phyloP scores from a whole-genome alignment of 805 yeast species.

The Wickerhamiella slavikovae region DNA sequence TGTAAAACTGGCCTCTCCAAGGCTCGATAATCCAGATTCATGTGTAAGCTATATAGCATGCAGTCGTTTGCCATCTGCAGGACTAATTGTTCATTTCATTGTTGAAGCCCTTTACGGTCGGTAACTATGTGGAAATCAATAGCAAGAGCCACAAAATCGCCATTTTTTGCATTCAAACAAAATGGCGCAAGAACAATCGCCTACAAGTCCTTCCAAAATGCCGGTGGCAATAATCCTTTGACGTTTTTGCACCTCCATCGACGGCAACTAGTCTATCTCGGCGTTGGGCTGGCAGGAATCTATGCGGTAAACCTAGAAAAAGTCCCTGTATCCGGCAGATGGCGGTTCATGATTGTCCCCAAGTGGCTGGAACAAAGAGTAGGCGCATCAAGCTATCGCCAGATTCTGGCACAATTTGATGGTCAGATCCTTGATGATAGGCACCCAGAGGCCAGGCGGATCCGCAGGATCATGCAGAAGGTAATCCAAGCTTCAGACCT shows the following conservation, averaged over 20 bases:
- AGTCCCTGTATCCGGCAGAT: conserved; percentile 65
- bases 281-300: conserved; percentile 17
- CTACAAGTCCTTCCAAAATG: background rate
- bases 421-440: conserved; percentile 34
- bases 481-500: conserved; percentile 25
- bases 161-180: too few relatives aligned
- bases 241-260: conserved; percentile 2
- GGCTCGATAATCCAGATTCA: too few relatives aligned
- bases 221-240: background rate
- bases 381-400: conserved; percentile 44
- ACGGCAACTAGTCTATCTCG: conserved; percentile 10
- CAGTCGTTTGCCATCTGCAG: too few relatives aligned
- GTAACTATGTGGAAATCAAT: too few relatives aligned
- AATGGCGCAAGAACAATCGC: too few relatives aligned
- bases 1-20: too few relatives aligned
- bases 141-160: too few relatives aligned
- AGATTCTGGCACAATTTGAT: conserved; percentile 34
- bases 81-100: too few relatives aligned
- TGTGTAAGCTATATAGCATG: too few relatives aligned
- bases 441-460: conserved; percentile 38
- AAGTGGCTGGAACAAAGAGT: conserved; percentile 38
- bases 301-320: conserved; percentile 40
- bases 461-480: conserved; percentile 40
- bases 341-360: conserved; percentile 52
- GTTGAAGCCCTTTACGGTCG: too few relatives aligned